A percentile compares a stretch with the other conserved stretches of the same genome.
Conservation (phyloP, 805 yeast species). For the Metschnikowia matae region DNA sequence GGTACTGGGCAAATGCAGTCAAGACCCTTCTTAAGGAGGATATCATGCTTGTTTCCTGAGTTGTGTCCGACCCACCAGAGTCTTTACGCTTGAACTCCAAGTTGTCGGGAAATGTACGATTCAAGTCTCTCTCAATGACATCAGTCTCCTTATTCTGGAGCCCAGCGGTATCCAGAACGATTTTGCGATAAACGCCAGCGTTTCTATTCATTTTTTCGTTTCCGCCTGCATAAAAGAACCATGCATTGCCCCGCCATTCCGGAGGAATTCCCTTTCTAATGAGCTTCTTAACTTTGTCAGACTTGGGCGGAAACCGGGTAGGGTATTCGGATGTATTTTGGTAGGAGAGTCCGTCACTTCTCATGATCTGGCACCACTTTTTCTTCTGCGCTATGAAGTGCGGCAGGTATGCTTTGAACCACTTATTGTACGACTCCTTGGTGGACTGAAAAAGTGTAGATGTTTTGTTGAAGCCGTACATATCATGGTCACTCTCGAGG, state of each 20-base stretch:
- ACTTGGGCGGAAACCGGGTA: constrained; percentile 67
- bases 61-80: constrained; percentile 2
- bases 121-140: constrained; percentile 88
- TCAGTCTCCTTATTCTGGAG: constrained; percentile 74
- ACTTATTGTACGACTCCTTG: constrained; percentile 56
- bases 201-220: constrained; percentile 65
- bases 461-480: constrained; percentile 83
- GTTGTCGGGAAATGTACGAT: constrained; percentile 95
- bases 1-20: constrained; percentile 76
- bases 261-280: constrained; percentile 93
- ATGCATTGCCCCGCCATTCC: constrained; percentile 95
- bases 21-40: constrained; percentile 74
- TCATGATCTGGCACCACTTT: constrained; percentile 72
- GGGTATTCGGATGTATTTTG: constrained; percentile 36
- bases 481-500: constrained; percentile 39
- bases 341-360: constrained; percentile 58
- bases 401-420: constrained; percentile 70
- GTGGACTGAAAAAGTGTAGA: constrained; percentile 45
- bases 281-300: constrained; percentile 74
- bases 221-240: constrained; percentile 94
- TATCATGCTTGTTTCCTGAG: constrained; percentile 58
- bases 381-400: constrained; percentile 61
- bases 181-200: constrained; percentile 66
- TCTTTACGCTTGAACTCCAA: constrained; percentile 54
- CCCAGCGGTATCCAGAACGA: constrained; percentile 55